Percentiles rank a stretch among this genome's conserved stretches.
These are phyloP conservation scores for Rubia peregrina DNA, from an alignment of 305 asterid species.

Conservation along the genomic window DNA sequence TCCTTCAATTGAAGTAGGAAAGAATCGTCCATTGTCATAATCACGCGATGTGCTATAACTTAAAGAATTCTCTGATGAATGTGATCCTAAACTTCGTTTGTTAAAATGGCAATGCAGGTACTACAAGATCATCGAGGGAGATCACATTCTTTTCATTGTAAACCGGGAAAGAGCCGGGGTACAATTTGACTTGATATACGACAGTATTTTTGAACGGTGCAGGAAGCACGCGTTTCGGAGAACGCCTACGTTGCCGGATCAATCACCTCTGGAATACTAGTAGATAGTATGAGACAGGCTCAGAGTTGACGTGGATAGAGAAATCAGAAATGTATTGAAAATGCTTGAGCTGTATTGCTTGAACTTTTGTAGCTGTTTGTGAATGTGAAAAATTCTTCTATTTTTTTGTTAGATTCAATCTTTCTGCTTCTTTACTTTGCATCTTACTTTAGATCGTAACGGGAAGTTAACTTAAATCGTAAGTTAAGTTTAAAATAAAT, in stretches of 20 bases:
- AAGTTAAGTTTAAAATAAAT: too few relatives aligned
- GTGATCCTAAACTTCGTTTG: neutral
- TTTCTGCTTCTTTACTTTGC: neutral
- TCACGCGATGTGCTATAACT: too few relatives aligned
- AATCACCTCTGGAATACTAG: conserved; percentile 18
- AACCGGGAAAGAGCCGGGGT: conserved; percentile 93
- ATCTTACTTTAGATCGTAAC: neutral
- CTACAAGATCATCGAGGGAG: conserved; percentile 87
- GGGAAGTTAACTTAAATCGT: neutral
- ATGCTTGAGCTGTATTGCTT: conserved; percentile 6
- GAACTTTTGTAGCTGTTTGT: neutral
- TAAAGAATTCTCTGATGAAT: too few relatives aligned
- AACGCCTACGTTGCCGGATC: conserved; percentile 57
- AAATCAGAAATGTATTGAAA: neutral
- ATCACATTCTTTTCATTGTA: conserved; percentile 81
- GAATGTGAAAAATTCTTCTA: conserved; percentile 4
- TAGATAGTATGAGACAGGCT: conserved; percentile 7
- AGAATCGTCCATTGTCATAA: too few relatives aligned
- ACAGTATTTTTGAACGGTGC: conserved; percentile 85
- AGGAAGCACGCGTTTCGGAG: conserved; percentile 78
- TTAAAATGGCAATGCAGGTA: conserved; percentile 42
- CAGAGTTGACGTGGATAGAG: neutral
- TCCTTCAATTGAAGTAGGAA: too few relatives aligned
- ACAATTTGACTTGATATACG: conserved; percentile 82
- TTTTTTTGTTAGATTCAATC: neutral